Percentiles rank a stretch among this genome's conserved stretches.
Conservation (phyloP, 2,329 filamentous ascomycete genomes). For the Cladophialophora exuberans region DNA sequence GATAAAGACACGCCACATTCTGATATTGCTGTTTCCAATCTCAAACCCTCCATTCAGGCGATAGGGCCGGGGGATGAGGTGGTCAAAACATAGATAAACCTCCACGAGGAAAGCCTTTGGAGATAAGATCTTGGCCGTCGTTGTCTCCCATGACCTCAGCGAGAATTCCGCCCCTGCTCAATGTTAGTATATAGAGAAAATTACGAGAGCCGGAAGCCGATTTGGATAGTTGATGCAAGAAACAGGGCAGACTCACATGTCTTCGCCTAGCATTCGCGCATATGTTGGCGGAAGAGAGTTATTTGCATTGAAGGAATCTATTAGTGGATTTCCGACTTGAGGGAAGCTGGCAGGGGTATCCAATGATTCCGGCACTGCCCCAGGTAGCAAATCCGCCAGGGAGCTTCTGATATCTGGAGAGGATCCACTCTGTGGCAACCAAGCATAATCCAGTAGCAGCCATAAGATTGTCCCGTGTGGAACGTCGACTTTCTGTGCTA, state of each 20-base stretch:
- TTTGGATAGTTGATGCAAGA: not conserved
- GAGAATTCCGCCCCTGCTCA: conserved; percentile 2
- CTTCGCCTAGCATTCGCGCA: conserved; percentile 17
- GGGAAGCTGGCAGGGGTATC: not conserved
- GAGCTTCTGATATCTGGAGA: not conserved
- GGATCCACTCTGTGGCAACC: conserved; percentile 3
- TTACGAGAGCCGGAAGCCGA: not conserved
- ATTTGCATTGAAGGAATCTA: not conserved
- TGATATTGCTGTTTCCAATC: not conserved
- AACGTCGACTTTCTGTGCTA: conserved; percentile 10
- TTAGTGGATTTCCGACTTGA: not conserved
- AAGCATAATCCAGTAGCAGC: conserved; percentile 21
- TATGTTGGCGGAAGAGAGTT: conserved; percentile 5
- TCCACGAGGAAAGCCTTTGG: not conserved
- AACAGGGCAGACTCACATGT: conserved; percentile 1
- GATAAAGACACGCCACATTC: too few relatives aligned
- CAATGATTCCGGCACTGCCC: not conserved
- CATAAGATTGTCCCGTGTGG: conserved; percentile 15
- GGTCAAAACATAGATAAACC: conserved; percentile 1
- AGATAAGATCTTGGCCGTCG: not conserved
- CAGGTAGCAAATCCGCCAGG: conserved; percentile 10
- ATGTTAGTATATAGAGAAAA: not conserved
- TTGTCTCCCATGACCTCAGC: conserved; percentile 10
- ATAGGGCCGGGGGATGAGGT: not conserved
- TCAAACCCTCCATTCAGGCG: too few relatives aligned